Conservation (phyloP, 2,329 filamentous ascomycete genomes). For the Beauveria pseudobassiana region DNA sequence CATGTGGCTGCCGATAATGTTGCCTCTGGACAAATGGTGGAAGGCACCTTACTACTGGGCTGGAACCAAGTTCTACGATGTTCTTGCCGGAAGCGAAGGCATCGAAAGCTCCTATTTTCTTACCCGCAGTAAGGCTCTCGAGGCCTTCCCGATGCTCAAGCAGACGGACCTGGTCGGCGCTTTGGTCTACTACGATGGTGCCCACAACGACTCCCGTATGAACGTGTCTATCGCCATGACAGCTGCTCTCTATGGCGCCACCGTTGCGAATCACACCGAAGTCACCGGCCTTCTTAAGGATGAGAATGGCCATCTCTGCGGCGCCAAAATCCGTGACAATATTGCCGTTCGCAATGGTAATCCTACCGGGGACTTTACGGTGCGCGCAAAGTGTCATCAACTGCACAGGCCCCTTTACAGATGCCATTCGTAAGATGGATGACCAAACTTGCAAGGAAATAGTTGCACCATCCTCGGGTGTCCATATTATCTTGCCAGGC, state of each 20-base stretch:
- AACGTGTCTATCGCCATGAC: slow-evolving; percentile 85
- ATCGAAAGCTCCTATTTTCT: slow-evolving; percentile 87
- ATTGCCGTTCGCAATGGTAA: slow-evolving; percentile 58
- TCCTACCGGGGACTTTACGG: slow-evolving; percentile 52
- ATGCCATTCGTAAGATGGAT: slow-evolving; percentile 80
- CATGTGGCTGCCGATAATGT: slow-evolving; percentile 68
- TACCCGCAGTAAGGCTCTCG: slow-evolving; percentile 76
- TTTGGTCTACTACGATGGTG: slow-evolving; percentile 85
- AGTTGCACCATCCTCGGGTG: slow-evolving; percentile 76
- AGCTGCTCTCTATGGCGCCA: slow-evolving; percentile 77
- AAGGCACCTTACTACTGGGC: slow-evolving; percentile 72
- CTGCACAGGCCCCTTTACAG: slow-evolving; percentile 81
- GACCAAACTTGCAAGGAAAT: slow-evolving; percentile 66
- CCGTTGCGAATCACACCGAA: slow-evolving; percentile 76
- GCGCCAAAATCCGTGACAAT: slow-evolving; percentile 65
- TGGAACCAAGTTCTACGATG: slow-evolving; percentile 76
- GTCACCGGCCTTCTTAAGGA: slow-evolving; percentile 73
- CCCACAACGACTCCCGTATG: slow-evolving; percentile 89
- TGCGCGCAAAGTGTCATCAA: slow-evolving; percentile 80
- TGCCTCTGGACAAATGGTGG: slow-evolving; percentile 69
- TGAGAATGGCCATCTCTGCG: slow-evolving; percentile 61
- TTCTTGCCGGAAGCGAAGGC: slow-evolving; percentile 76
- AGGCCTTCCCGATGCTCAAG: slow-evolving; percentile 84
- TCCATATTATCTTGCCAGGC: slow-evolving; percentile 79
- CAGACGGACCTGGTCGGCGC: slow-evolving; percentile 71